phyloP scores from a whole-genome alignment of 1,284 basidiomycete species.

The Fomitopsis schrenkii region DNA sequence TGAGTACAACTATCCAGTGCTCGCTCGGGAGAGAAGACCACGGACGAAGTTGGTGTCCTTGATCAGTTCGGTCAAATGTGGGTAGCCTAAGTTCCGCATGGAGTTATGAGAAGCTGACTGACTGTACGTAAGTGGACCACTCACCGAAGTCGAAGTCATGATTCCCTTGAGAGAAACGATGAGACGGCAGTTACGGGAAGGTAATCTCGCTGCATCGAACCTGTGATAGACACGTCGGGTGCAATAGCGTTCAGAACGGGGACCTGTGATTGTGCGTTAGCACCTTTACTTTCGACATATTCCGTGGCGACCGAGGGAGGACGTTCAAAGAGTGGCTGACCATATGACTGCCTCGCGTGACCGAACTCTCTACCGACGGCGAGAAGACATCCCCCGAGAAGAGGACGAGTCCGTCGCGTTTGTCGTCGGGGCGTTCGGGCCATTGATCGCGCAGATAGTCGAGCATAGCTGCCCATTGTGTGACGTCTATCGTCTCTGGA shows the following conservation, averaged over 20 bases:
- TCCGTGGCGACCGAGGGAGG: background rate
- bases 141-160: constrained; percentile 80
- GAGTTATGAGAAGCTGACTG: constrained; percentile 3
- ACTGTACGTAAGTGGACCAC: background rate
- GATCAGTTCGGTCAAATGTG: constrained; percentile 75
- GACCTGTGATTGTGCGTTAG: constrained; percentile 45
- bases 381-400: constrained; percentile 91
- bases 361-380: constrained; percentile 82
- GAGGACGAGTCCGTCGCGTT: constrained; percentile 71
- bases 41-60: constrained; percentile 66
- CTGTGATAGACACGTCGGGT: constrained; percentile 66
- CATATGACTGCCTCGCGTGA: constrained; percentile 92
- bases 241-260: constrained; percentile 75
- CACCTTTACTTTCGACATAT: background rate
- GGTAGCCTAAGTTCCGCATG: constrained; percentile 52
- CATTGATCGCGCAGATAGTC: constrained; percentile 55
- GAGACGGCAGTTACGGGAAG: background rate
- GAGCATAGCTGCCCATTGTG: constrained; percentile 65
- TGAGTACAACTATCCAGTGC: constrained; percentile 3
- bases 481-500: constrained; percentile 67
- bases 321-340: constrained; percentile 35
- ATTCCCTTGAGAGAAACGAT: constrained; percentile 48
- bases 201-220: constrained; percentile 30
- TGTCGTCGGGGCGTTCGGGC: constrained; percentile 43
- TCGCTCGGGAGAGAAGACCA: constrained; percentile 11